These are phyloP conservation scores for Borovskyia barvae DNA, from an alignment of 208 protist species.

Conservation along the genomic window DNA sequence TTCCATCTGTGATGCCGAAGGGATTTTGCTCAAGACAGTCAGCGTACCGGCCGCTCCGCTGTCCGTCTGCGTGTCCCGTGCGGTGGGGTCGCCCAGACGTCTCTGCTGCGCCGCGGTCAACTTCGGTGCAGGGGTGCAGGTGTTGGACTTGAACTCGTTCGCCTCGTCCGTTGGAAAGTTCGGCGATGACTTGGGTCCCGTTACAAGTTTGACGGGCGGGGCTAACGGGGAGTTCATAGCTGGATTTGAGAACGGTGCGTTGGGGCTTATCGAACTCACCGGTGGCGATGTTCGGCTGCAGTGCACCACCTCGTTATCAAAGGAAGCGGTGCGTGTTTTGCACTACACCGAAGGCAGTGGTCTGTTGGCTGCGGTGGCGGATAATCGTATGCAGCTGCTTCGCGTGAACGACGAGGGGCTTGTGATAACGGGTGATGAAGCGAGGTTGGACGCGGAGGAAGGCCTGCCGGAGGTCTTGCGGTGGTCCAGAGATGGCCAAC, in stretches of 20 bases:
- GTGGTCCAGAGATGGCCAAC: conserved; percentile 92
- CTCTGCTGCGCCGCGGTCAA: conserved; percentile 63
- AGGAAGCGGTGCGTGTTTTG: conserved; percentile 26
- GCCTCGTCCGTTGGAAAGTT: conserved; percentile 69
- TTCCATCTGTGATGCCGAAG: conserved; percentile 83
- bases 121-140: conserved; percentile 42
- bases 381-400: conserved; percentile 56
- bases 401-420: conserved; percentile 53
- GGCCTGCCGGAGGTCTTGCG: conserved; percentile 6
- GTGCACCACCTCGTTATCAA: conserved; percentile 31
- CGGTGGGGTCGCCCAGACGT: conserved; percentile 13
- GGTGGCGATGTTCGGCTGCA: conserved; percentile 39
- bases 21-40: conserved; percentile 61
- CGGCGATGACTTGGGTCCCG: conserved; percentile 58
- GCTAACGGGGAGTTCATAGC: conserved; percentile 40
- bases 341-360: conserved; percentile 51
- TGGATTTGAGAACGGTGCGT: conserved; percentile 55
- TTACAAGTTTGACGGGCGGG: conserved; percentile 40
- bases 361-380: conserved; percentile 40
- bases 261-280: conserved; percentile 46
- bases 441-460: conserved; percentile 3
- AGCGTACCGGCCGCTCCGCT: conserved; percentile 43
- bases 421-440: conserved; percentile 20
- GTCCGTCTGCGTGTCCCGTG: conserved; percentile 59
- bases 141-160: conserved; percentile 45